Percentiles rank a stretch among this genome's conserved stretches.
These are phyloP conservation scores for Xylariales sp. DNA, from an alignment of 2,329 filamentous ascomycete species.

Conservation along the genomic window DNA sequence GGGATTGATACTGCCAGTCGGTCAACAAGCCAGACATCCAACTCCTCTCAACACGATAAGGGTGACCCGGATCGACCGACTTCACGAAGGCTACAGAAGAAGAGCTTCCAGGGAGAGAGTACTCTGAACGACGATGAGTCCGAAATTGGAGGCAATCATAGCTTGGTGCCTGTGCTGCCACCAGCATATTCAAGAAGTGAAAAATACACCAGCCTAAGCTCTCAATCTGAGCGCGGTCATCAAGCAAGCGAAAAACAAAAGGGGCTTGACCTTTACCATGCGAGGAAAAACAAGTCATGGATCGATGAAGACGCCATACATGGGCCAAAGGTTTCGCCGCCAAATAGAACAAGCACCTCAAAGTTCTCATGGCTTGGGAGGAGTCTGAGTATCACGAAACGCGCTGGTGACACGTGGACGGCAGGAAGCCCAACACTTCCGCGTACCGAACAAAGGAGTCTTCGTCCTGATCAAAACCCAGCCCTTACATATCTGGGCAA, in stretches of 20 bases:
- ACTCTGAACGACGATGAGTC: too few relatives aligned
- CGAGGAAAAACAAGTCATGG: conserved; percentile 33
- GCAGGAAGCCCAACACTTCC: conserved; percentile 23
- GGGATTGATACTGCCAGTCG: neutral
- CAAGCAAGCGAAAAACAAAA: conserved; percentile 21
- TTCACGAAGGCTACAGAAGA: conserved; percentile 2
- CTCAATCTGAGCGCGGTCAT: too few relatives aligned
- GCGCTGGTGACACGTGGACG: conserved; percentile 8
- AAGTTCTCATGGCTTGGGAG: conserved; percentile 12
- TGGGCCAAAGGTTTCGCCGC: conserved; percentile 35
- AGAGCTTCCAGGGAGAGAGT: too few relatives aligned
- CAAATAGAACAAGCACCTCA: conserved; percentile 9
- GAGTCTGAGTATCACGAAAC: conserved; percentile 15
- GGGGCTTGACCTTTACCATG: conserved; percentile 18
- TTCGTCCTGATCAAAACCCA: too few relatives aligned
- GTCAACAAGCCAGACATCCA: neutral
- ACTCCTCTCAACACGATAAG: neutral
- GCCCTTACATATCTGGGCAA: neutral
- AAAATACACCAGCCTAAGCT: too few relatives aligned
- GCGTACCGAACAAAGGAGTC: conserved; percentile 14
- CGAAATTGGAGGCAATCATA: too few relatives aligned
- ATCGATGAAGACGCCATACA: conserved; percentile 49
- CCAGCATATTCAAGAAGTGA: too few relatives aligned
- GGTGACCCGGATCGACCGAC: neutral
- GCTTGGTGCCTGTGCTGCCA: too few relatives aligned